Evolutionary conservation across 805 yeast genomes (phyloP), one percentile per base, ranked within the genome.

Genomic region (Pichia scutulata): DNA sequence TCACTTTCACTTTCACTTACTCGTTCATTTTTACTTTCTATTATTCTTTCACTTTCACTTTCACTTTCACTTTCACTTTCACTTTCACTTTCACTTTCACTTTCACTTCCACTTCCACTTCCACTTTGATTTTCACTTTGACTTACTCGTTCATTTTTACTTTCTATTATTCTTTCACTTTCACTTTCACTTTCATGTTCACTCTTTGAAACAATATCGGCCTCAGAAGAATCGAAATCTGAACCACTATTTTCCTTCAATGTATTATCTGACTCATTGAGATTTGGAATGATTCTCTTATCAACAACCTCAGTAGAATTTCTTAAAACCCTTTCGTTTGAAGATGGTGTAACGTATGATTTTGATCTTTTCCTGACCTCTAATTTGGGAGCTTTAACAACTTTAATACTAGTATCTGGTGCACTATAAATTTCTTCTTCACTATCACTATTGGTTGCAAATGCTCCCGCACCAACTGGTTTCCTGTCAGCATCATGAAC

Each of bases 401-500:
- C n/a, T n/a, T 19, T 37, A 19, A 19, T 28, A 13, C 12, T 4
- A 28, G 7, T 7, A 1, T 41, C 22, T 41, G 19, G 3, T 18
- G 8, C 18, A 10, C 16, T 2, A 21, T 21, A 8, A n/a, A 7
- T 9, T 16, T 47, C 50, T 23, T n/a, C 43, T 44, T 50, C 52
- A 4, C 36, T 36, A 26, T 50, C 52, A 28, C 43, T 50, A 39
- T 46, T 50, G 10, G 49, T 46, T 18, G 9, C 39, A n/a, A 40
- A 36, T n/a, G 45, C 30, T 13, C 39, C 25, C 1, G 14, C 14
- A 2, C 41, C 47, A 13, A 26, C 18, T 3, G 43, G 26, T n/a
- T 28, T 28, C 14, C 28, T 46, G 4, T 36, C 46, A n/a, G 21
- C 22, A 12, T 55, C 58, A 23, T 53, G 55, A 37, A 58, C 67